Base-by-base conservation (phyloP, 495 filamentous ascomycete genomes). In the Neurospora hispaniola region DNA sequence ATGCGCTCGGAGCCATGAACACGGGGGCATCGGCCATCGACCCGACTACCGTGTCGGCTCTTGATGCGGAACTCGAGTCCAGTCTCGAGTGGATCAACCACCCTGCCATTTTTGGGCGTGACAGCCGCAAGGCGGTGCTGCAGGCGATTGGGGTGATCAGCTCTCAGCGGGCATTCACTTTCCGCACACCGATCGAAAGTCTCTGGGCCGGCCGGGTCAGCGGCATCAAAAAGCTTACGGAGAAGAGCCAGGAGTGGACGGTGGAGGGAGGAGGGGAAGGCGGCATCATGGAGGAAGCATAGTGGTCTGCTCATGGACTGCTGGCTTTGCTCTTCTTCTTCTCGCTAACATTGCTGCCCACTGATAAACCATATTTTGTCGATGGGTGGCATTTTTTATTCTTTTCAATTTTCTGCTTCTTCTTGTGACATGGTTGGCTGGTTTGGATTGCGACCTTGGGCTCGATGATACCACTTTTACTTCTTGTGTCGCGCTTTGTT, bases 41-140 rank as follows among this genome's bases (percentile, higher is more conserved):
- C 77, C 77, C 85, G 6, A 82, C 86, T 40, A 96, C 93, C 5
- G 92, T 98, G 77, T 85, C 88, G 23, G 96, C 96, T 5, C 89
- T 99, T 18, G 96, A 98, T 78, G 89, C 92, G 6, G 96, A 98
- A 77, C 87, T 99, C 10, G 92, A 98, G 78, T 86, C 92, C 11
- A 90, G 91, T n/a, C 85, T 99, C n/a, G 96, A 99, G 80, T 99
- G 96, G 96, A 98, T 99, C 79, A 93, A 91, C 76, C 96, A 99
- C 78, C 96, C 96, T 7, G 95, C 95, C 2, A 92, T 98, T 9
- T 99, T 99, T 76, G 89, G 90, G 35, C 89, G 96, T n/a, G 96
- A 99, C 80, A 94, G 92, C 42, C 88, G 96, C 76, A 99, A 99
- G 82, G 93, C 94, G 14, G 95, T 99, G 2, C 85, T 99, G 18